Evolutionary conservation across 805 yeast genomes (phyloP).

Genomic region (Barnettozyma vustinii): DNA sequence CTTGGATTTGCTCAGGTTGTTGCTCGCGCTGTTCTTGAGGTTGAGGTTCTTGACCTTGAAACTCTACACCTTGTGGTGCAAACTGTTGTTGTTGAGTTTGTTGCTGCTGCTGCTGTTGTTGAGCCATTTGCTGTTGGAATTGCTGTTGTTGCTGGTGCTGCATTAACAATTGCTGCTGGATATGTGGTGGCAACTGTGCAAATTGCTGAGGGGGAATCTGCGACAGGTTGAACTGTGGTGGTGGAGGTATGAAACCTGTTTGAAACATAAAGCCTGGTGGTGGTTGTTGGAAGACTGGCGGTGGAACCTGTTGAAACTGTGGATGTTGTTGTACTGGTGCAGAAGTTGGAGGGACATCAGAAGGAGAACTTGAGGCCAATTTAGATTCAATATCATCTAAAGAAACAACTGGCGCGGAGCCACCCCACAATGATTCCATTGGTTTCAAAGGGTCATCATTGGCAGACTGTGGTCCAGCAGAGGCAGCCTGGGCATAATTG

Average conservation of each 20-base stretch:
- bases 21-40: conserved; percentile 23
- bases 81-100: conserved; percentile 13
- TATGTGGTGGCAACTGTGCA: conserved; percentile 25
- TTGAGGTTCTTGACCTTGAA: conserved; percentile 22
- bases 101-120: conserved; percentile 16
- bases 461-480: conserved; percentile 15
- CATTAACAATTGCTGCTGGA: conserved; percentile 26
- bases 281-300: conserved; percentile 19
- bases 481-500: conserved; percentile 41
- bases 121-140: conserved; percentile 12
- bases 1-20: conserved; percentile 1
- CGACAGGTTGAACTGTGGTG: conserved; percentile 22
- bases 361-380: conserved; percentile 16
- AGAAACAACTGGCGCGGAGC: conserved; percentile 33
- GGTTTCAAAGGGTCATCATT: conserved; percentile 50
- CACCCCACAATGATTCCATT: conserved; percentile 67
- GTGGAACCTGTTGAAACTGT: conserved; percentile 25
- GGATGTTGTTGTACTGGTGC: conserved; percentile 16
- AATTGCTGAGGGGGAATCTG: conserved; percentile 23
- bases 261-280: conserved; percentile 23
- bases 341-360: conserved; percentile 6
- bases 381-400: conserved; percentile 85
- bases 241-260: conserved; percentile 28
- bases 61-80: conserved; percentile 11
- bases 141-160: conserved; percentile 23